These are phyloP conservation scores for Ustilago sp. DNA, from an alignment of 1,284 basidiomycete genomes.

Conservation along the genomic window DNA sequence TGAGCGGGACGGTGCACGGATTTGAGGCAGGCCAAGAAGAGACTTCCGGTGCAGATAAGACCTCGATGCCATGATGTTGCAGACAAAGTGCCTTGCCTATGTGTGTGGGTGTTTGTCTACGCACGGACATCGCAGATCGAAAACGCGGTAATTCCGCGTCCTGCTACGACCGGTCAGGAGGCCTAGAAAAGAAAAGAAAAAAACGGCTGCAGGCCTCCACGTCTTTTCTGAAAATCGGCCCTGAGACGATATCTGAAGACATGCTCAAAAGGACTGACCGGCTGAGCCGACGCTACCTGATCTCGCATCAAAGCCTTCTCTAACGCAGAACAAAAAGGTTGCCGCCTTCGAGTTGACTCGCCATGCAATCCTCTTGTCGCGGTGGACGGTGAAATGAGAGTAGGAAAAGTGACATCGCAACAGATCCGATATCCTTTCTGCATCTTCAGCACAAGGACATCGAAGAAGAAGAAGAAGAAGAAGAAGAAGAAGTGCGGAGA, in stretches of 20 bases:
- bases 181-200: not conserved
- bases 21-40: not conserved
- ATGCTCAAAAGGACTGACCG: constrained; percentile 2
- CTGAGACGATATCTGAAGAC: constrained; percentile 13
- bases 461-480: constrained; percentile 1
- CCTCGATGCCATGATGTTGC: not conserved
- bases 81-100: not conserved
- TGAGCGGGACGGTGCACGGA: constrained; percentile 15
- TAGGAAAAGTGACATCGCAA: not conserved
- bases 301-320: not conserved
- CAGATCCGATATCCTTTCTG: constrained; percentile 19
- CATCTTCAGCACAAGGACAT: not conserved
- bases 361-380: not conserved
- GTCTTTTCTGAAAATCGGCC: constrained; percentile 8
- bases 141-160: constrained; percentile 35
- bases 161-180: constrained; percentile 27
- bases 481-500: constrained; percentile 5
- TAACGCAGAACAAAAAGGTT: not conserved
- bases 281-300: constrained; percentile 11
- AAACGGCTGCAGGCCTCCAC: constrained; percentile 8
- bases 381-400: not conserved
- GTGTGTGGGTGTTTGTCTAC: not conserved
- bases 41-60: not conserved
- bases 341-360: constrained; percentile 10
- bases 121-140: constrained; percentile 34